These are phyloP conservation scores for Moesziomyces globuligerus DNA, from an alignment of 1,284 basidiomycete species.

Conservation along the genomic window DNA sequence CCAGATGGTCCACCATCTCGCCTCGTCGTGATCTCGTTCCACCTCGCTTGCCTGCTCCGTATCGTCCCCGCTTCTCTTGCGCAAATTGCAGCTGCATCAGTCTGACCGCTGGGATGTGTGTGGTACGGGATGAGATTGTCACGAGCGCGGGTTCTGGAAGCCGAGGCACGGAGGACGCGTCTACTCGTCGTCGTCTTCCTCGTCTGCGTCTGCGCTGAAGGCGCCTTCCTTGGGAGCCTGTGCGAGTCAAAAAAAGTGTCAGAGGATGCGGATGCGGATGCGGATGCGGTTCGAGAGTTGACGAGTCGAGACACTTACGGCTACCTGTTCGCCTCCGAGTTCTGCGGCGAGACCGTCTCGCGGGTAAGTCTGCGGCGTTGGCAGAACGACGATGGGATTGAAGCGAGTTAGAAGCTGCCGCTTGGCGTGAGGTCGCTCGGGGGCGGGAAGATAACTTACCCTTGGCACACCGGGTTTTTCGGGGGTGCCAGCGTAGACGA, in stretches of 20 bases:
- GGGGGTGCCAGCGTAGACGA: conserved; percentile 56
- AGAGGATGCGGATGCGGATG: not conserved
- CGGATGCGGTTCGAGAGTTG: too few species aligned
- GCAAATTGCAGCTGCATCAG: too few species aligned
- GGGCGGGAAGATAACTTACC: conserved; percentile 21
- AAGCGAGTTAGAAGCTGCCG: too few species aligned
- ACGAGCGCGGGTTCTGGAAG: too few species aligned
- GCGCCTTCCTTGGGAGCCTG: conserved; percentile 53
- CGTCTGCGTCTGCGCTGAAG: conserved; percentile 42
- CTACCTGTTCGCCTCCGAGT: conserved; percentile 52
- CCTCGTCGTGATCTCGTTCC: not conserved
- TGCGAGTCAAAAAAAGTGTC: not conserved
- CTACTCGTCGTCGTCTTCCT: conserved; percentile 51
- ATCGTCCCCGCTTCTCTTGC: too few species aligned
- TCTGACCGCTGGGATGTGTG: too few species aligned
- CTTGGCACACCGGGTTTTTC: conserved; percentile 61
- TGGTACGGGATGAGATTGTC: too few species aligned
- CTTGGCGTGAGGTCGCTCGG: too few species aligned
- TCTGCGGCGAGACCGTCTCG: conserved; percentile 63
- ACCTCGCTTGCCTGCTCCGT: too few species aligned
- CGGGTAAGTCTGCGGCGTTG: conserved; percentile 55
- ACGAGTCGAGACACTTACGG: conserved; percentile 36
- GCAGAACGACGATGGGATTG: not conserved
- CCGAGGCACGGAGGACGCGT: too few species aligned
- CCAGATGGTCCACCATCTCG: conserved; percentile 17